Evolutionary conservation across 139 green algal species (phyloP), one percentile per base, ranked within the genome.

Genomic region (Edaphochlamys debaryana): DNA sequence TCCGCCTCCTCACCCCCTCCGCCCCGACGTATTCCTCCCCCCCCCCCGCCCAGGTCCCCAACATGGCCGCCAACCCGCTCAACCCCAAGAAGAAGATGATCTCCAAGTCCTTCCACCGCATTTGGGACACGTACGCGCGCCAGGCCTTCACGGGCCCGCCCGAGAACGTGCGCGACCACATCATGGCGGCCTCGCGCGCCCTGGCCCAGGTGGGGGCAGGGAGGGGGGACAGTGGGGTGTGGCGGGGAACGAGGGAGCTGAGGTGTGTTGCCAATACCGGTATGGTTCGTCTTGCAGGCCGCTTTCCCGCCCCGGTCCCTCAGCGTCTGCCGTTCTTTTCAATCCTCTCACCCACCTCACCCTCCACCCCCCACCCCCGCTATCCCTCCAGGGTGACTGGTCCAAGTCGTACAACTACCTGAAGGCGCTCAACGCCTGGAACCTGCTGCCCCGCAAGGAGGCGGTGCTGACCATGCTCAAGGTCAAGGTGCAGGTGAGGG

Each of bases 131-230:
- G 50, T 98, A 99, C 85, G 93, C 96, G 42, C 88, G 92, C 52
- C 96, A 98, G 88, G 89, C 88, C 36, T 78, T 79, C 80, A 82
- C 87, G 74, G 97, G 97, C 2, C 98, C 98, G 19, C 96, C 98
- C 45, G 98, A 99, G 92, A 99, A 96, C 64, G 96, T 99, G 74
- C 93, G 98, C 58, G 98, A 99, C 88, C 95, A 99, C 87, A 91
- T 99, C 25, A 98, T 99, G 94, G 95, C 95, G 0, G 94, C 95
- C 13, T 95, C 93, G 11, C 87, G 91, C 7, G 91, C 93, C 20
- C 91, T 99, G 41, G 89, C 93, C 67, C 38, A 62, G 62, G 87
- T 20, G 72, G 4, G 45, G 42, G 15, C 13, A n/a, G 50, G 17
- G 34, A 32, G 64, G 34, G 34, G 64, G 9, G 64, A 8, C 9